Evolutionary conservation across 768 basidiomycete genomes (phyloP).

Genomic region (Sarcomyxa edulis): DNA sequence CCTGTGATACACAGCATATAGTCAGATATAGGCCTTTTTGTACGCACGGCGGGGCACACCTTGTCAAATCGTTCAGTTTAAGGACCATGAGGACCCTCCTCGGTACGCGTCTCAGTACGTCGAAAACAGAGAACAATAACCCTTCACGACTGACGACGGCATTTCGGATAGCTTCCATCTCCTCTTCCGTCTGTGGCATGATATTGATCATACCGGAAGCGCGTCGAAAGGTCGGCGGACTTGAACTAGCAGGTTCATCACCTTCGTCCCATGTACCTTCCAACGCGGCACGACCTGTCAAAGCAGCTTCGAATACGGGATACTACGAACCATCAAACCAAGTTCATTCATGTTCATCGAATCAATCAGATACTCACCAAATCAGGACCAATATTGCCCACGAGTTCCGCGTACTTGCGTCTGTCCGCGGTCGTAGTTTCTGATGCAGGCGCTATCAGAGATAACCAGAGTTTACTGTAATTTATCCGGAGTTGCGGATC

Average conservation of each 20-base stretch:
- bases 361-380: conserved; percentile 66
- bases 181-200: conserved; percentile 63
- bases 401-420: conserved; percentile 81
- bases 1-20: conserved; percentile 27
- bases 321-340: conserved; percentile 48
- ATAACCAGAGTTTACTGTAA: conserved; percentile 87
- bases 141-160: conserved; percentile 84
- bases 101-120: conserved; percentile 82
- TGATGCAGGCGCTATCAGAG: conserved; percentile 73
- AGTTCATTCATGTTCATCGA: conserved; percentile 4
- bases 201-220: conserved; percentile 76
- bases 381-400: conserved; percentile 87
- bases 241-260: conserved; percentile 18
- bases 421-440: conserved; percentile 60
- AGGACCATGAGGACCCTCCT: conserved; percentile 78
- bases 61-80: conserved; percentile 81
- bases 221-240: conserved; percentile 38
- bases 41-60: conserved; percentile 42
- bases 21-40: neutral
- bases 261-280: conserved; percentile 53
- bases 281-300: conserved; percentile 81
- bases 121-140: conserved; percentile 77
- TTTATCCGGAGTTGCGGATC: conserved; percentile 74
- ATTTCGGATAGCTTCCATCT: conserved; percentile 75
- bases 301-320: conserved; percentile 90